These are phyloP conservation scores for Phoma sp. DNA, from an alignment of 2,329 filamentous ascomycete species.

Conservation along the genomic window DNA sequence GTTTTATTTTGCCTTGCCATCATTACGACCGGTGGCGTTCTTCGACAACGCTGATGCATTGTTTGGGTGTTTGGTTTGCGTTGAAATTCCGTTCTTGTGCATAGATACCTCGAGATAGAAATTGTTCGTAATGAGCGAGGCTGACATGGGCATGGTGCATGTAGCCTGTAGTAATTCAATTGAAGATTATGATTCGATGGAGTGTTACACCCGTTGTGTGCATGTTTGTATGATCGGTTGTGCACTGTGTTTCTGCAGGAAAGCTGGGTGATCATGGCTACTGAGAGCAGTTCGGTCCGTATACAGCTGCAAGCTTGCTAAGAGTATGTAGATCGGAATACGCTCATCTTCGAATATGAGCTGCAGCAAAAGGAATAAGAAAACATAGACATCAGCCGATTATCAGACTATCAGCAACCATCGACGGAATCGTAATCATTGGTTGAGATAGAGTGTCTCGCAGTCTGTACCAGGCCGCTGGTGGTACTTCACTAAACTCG, in stretches of 20 bases:
- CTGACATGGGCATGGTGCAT: no score
- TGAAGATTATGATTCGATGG: no score
- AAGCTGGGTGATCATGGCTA: no score
- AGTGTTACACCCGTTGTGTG: background rate
- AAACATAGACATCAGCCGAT: background rate
- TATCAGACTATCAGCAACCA: background rate
- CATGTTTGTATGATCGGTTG: no score
- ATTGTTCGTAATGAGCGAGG: background rate
- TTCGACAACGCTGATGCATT: background rate
- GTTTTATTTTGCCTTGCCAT: background rate
- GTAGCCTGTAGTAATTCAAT: background rate
- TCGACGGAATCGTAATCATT: background rate
- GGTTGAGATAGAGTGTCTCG: background rate
- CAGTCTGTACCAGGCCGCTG: background rate
- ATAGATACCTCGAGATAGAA: slow-evolving; percentile 11
- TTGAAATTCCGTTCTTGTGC: slow-evolving; percentile 11
- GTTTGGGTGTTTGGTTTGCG: background rate
- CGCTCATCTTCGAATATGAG: background rate
- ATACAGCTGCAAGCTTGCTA: no score
- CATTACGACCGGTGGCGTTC: background rate
- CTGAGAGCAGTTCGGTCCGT: no score
- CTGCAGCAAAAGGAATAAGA: background rate
- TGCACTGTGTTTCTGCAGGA: no score
- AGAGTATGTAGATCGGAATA: no score
- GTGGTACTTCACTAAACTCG: no score